Conservation (phyloP, 2,329 filamentous ascomycete genomes). For the Plenodomus tracheiphilus region DNA sequence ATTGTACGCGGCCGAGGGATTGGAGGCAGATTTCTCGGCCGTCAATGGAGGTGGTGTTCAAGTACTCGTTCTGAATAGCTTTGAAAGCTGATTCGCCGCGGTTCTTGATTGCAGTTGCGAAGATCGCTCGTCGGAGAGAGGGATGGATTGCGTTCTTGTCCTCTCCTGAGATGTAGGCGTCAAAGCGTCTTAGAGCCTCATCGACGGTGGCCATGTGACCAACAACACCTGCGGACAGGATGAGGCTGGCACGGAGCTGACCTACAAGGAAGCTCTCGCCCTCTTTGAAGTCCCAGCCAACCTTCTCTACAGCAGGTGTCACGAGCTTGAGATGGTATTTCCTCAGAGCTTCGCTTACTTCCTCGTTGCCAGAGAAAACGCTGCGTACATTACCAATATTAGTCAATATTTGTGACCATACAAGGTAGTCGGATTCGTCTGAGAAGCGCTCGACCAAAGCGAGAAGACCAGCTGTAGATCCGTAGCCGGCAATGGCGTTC, state of each 20-base stretch:
- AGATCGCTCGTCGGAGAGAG: conserved; percentile 78
- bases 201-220: conserved; percentile 73
- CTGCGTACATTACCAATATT: conserved; percentile 77
- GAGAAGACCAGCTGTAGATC: conserved; percentile 78
- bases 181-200: conserved; percentile 78
- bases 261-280: conserved; percentile 80
- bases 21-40: conserved; percentile 84
- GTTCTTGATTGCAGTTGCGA: conserved; percentile 75
- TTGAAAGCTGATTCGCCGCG: conserved; percentile 71
- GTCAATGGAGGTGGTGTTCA: conserved; percentile 80
- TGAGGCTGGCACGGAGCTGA: conserved; percentile 80
- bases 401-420: conserved; percentile 84
- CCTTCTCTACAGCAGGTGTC: conserved; percentile 70
- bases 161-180: conserved; percentile 70
- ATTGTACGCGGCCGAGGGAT: conserved; percentile 74
- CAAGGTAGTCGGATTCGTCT: conserved; percentile 79
- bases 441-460: conserved; percentile 84
- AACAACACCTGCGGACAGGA: conserved; percentile 72
- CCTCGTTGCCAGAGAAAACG: conserved; percentile 78
- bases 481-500: conserved; percentile 83
- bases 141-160: conserved; percentile 75
- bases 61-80: conserved; percentile 82
- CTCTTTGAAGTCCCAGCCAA: conserved; percentile 83
- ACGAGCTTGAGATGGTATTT: conserved; percentile 80
- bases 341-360: conserved; percentile 72